Evolutionary conservation across 2,329 filamentous ascomycete species (phyloP).

Genomic region (Beauveria asiatica): DNA sequence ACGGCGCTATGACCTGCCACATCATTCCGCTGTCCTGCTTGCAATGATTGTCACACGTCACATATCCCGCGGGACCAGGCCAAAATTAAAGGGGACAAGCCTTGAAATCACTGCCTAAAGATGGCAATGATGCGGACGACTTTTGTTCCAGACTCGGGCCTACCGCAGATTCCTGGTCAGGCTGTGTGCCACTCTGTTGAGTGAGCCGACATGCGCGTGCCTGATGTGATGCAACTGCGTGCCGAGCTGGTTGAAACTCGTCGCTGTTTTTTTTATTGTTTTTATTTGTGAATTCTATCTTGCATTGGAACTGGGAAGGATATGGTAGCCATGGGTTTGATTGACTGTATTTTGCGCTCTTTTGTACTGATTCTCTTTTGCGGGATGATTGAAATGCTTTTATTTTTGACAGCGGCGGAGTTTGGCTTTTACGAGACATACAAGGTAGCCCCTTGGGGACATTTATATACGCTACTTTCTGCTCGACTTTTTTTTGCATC

Average conservation of each 20-base stretch:
- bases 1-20: not conserved
- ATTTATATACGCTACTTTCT: slow-evolving; percentile 6
- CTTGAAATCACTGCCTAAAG: not conserved
- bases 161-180: not conserved
- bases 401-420: slow-evolving; percentile 15
- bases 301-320: slow-evolving; percentile 9
- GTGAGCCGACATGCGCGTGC: not conserved
- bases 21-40: not conserved
- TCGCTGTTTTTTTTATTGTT: slow-evolving; percentile 1
- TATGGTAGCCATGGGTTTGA: not conserved
- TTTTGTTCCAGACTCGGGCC: not conserved
- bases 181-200: not conserved
- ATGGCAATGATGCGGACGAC: not conserved
- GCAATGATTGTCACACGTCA: not conserved
- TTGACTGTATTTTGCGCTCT: not conserved
- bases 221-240: not conserved
- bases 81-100: not conserved
- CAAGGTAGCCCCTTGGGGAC: slow-evolving; percentile 2
- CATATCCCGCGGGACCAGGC: not conserved
- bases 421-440: slow-evolving; percentile 9
- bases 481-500: not conserved
- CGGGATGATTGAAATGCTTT: slow-evolving; percentile 9
- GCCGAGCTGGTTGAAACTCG: not conserved
- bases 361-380: not conserved
- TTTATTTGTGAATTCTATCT: not conserved